Base-by-base conservation (phyloP, 2,329 filamentous ascomycete genomes). In the Fulvia fulva region DNA sequence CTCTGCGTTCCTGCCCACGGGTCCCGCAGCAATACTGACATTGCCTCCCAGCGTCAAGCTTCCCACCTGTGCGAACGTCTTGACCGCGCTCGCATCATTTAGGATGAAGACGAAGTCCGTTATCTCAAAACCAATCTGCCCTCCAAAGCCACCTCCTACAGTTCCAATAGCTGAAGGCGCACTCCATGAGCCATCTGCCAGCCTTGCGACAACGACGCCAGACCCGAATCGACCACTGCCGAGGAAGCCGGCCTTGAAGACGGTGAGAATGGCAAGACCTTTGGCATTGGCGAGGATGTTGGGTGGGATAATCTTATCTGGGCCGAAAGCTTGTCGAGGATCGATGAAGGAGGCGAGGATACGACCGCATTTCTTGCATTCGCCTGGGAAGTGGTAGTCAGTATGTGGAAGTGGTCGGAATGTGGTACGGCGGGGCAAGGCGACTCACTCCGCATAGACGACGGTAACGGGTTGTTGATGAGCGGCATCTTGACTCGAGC, bases 41-140 rank as follows among this genome's bases (percentile, higher is more conserved):
- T 99, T 99, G 64, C 94, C 94, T 68, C 94, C 94, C 6, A 99
- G 82, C 4, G 94, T 97, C 62, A 99, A 80, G 55, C 89, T 93
- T 3, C 94, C 94, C 41, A 88, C 86, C 75, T 97, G 93, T 5
- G 92, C 91, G 75, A 99, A 97, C 8, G 93, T 92, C 74, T 90
- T 90, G 65, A 99, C 93, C 46, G 94, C 93, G 58, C 81, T 85
- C 44, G 86, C 80, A 71, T 99, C 93, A 77, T 99, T 99, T 64
- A 99, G 86, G 65, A 99, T 97, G 77, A 99, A 97, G 73, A 99
- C 94, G 72, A 99, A 99, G 74, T 94, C 90, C 59, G 90, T 94
- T 61, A 95, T 76, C 75, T 95, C 90, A 74, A 93, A 90, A 34
- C 90, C 90, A 69, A 95, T 90, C 76, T 94, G 90, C 43, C 90